Conservation (phyloP, 257 asterid genomes). For the Lavandula angustifolia region DNA sequence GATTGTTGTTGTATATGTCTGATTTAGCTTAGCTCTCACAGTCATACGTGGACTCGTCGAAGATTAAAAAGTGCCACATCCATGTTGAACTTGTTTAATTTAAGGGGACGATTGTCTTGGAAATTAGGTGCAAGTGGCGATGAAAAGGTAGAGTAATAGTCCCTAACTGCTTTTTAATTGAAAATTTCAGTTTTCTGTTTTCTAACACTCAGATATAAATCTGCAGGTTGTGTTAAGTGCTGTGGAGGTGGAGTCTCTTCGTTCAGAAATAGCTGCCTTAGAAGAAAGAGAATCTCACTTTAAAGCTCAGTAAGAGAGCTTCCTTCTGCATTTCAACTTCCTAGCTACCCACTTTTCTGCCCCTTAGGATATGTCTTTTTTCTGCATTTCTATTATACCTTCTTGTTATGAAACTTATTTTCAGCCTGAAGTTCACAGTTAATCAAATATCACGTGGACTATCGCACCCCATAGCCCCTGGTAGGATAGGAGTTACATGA, state of each 20-base stretch:
- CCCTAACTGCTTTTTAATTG: constrained; percentile 6
- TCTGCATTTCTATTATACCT: not conserved
- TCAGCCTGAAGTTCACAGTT: not conserved
- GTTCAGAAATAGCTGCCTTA: constrained; percentile 75
- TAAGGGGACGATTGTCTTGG: constrained; percentile 70
- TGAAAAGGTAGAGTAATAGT: constrained; percentile 62
- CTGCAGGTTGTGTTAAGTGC: constrained; percentile 77
- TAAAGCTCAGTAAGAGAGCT: constrained; percentile 76
- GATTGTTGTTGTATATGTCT: constrained; percentile 29
- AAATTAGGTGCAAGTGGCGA: constrained; percentile 60
- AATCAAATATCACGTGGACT: not conserved
- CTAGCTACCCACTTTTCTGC: constrained; percentile 6
- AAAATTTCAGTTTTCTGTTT: constrained; percentile 23
- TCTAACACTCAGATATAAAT: constrained; percentile 13
- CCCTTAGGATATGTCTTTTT: not conserved
- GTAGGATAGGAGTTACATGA: not conserved
- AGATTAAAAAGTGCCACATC: constrained; percentile 54
- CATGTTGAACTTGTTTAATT: constrained; percentile 79
- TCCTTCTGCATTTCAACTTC: constrained; percentile 22
- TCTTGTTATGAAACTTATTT: not conserved
- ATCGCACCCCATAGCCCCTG: not conserved
- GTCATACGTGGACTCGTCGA: constrained; percentile 44
- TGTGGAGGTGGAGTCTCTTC: constrained; percentile 90
- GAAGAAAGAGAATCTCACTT: constrained; percentile 89
- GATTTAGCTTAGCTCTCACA: constrained; percentile 55